Evolutionary conservation across 345 rosid genomes (phyloP), one percentile per base, ranked within the genome.

Genomic region (Corymbia maculata): DNA sequence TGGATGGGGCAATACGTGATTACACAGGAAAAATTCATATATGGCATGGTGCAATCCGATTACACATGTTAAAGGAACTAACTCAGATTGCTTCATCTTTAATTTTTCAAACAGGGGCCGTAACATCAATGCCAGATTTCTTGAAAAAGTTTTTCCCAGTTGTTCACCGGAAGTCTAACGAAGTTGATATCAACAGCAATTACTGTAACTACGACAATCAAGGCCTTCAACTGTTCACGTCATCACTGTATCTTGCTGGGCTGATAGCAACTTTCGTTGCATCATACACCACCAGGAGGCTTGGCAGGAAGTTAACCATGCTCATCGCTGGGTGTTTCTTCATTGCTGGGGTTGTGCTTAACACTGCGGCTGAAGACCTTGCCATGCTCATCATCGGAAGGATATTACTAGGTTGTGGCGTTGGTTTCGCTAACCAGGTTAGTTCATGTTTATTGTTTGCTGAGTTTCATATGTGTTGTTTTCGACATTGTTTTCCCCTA

Each of bases 171-270:
- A 91, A 86, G 90, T 93, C 96, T 4, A 32, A 10, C 10, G 94
- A 91, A 50, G 14, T 59, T 45, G 85, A 52, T 16, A 52, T 51
- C 44, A 79, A 92, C 22, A 94, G 95, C 86, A 95, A 97, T 86
- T 97, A 97, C 89, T 97, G 99, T 97, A 93, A 96, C 88, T 97
- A 97, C 70, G 99, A 97, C 88, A 97, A 96, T 75, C 98, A 97
- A 90, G 98, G 98, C 49, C 90, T 97, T 85, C 98, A 96, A 50
- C 89, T 97, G 86, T 97, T 97, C 94, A 97, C 99, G 6, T 97
- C 99, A 4, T 97, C 99, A 6, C 95, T 97, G 24, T 97, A 97
- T 91, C 91, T 97, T 88, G 99, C 99, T 3, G 99, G 99, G 44
- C 90, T 97, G 79, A 93, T 95, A 1, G 92, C 99, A 24, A 97